Conservation (phyloP, 1,284 basidiomycete species). For the Anthracocystis walkeri region DNA sequence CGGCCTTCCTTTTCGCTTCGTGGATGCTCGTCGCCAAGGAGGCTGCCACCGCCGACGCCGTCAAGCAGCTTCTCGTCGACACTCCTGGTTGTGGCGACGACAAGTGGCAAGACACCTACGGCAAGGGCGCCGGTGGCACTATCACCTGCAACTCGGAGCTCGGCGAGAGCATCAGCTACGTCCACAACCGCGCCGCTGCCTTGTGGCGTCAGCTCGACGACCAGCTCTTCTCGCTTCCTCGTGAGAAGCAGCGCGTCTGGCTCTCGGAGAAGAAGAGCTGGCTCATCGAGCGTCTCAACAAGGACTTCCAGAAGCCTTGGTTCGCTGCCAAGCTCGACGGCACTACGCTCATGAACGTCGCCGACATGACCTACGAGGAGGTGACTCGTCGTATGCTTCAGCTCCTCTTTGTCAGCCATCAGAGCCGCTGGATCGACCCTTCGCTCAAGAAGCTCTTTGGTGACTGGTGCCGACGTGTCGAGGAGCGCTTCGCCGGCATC, state of each 20-base stretch:
- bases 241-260: constrained; percentile 93
- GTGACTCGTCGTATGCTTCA: constrained; percentile 88
- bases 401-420: constrained; percentile 91
- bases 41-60: constrained; percentile 90
- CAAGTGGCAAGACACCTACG: constrained; percentile 94
- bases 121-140: constrained; percentile 87
- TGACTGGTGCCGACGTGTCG: constrained; percentile 90
- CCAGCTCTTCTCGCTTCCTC: constrained; percentile 85
- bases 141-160: constrained; percentile 97
- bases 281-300: constrained; percentile 91
- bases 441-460: constrained; percentile 95
- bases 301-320: constrained; percentile 85
- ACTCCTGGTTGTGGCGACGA: constrained; percentile 91
- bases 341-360: constrained; percentile 80
- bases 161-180: constrained; percentile 97
- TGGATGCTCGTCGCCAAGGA: constrained; percentile 99
- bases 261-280: constrained; percentile 86
- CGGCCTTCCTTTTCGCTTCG: constrained; percentile 91
- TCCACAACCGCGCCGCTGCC: constrained; percentile 88
- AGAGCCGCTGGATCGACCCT: constrained; percentile 91
- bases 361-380: constrained; percentile 99
- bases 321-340: constrained; percentile 71
- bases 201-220: constrained; percentile 99
- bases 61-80: constrained; percentile 96
- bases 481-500: constrained; percentile 79